Evolutionary conservation across 2,329 filamentous ascomycete genomes (phyloP).

Genomic region (Huntiella moniliformis): DNA sequence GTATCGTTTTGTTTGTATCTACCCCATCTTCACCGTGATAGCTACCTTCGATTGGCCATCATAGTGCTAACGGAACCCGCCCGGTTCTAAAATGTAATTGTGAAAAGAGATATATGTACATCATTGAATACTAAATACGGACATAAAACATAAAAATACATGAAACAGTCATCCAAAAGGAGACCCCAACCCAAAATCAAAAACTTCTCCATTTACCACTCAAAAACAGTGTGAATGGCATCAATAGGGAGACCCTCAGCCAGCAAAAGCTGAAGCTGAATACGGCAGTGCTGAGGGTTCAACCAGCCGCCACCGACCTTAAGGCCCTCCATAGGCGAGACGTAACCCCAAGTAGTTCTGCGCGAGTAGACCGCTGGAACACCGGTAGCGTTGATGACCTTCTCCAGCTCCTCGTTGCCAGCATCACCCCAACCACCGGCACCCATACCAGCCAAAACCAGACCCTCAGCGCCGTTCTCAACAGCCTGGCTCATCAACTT

Average conservation of each 20-base stretch:
- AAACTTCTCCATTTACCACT: constrained; percentile 1
- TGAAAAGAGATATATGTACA: neutral
- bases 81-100: neutral
- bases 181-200: neutral
- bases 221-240: constrained; percentile 6
- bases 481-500: constrained; percentile 28
- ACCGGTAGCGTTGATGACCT: constrained; percentile 24
- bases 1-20: no score
- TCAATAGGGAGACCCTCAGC: constrained; percentile 15
- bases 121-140: neutral
- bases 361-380: constrained; percentile 33
- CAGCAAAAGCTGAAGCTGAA: constrained; percentile 28
- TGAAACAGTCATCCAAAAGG: neutral
- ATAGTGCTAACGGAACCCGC: no score
- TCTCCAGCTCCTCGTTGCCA: constrained; percentile 21
- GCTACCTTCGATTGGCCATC: no score
- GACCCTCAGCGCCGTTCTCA: constrained; percentile 30
- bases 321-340: constrained; percentile 22
- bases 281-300: constrained; percentile 35
- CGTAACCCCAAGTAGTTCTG: constrained; percentile 32
- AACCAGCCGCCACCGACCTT: constrained; percentile 30
- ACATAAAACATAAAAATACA: neutral
- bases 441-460: constrained; percentile 37
- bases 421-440: constrained; percentile 29
- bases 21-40: no score